Conservation (phyloP, 768 basidiomycete species). For the Ramaria sp. region DNA sequence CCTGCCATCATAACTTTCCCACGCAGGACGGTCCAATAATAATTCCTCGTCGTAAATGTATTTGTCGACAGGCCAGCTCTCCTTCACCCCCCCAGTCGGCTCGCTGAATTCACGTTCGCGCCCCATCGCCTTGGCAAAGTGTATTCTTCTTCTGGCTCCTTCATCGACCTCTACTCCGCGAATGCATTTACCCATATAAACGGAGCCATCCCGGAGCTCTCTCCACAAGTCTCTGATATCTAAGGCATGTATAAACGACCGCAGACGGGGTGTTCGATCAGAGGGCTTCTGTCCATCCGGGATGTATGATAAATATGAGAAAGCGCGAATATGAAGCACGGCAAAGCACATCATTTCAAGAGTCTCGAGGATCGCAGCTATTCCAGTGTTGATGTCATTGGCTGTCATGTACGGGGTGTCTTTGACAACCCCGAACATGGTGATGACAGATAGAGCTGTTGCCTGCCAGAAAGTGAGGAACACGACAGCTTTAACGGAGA, state of each 20-base stretch:
- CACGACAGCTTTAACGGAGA: conserved; percentile 66
- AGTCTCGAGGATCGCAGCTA: conserved; percentile 55
- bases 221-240: conserved; percentile 59
- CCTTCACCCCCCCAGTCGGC: neutral
- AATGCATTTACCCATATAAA: conserved; percentile 46
- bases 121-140: conserved; percentile 20
- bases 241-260: conserved; percentile 51
- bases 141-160: conserved; percentile 26
- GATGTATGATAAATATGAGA: conserved; percentile 56
- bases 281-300: conserved; percentile 18
- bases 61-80: neutral
- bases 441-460: conserved; percentile 44
- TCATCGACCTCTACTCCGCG: conserved; percentile 43
- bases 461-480: conserved; percentile 76
- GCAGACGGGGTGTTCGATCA: conserved; percentile 40
- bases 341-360: conserved; percentile 73
- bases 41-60: conserved; percentile 22
- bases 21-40: neutral
- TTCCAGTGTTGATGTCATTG: conserved; percentile 60
- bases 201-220: conserved; percentile 45
- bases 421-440: conserved; percentile 49
- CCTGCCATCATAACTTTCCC: neutral
- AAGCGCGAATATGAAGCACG: conserved; percentile 61
- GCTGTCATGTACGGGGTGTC: conserved; percentile 61
- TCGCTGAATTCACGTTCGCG: conserved; percentile 8